Base-by-base conservation (phyloP, 805 yeast species). In the Saturnispora sanitii region DNA sequence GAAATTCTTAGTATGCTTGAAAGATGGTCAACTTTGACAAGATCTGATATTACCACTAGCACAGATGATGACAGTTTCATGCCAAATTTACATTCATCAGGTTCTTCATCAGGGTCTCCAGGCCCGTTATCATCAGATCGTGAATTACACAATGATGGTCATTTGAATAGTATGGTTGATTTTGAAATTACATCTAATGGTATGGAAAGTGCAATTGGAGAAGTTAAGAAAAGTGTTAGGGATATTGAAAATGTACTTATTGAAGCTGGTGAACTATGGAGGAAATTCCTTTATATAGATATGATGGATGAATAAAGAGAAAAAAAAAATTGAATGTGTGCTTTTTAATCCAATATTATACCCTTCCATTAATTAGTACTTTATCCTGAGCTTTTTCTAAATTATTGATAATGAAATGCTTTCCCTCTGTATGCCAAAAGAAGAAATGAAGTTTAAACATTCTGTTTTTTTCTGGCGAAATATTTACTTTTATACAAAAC, bases 251-350 rank as follows among this genome's bases (percentile, higher is more conserved):
- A 79, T 48, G 69, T 85, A 22, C 68, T 84, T 33, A 63, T 66
- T 41, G 88, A 80, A 56, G 88, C 94, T 2, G 94, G 95, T 25
- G 94, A 85, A 53, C 66, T 82, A 33, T 85, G 94, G 94, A 67
- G 95, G 48, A 80, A 77, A 51, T 83, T 90, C 84, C 62, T 82
- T 30, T 83, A 76, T 68, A 61, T 65, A 43, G 82, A 77, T 54
- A 62, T 71, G 49, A 66, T 70, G 50, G 81, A 75, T 16, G 60
- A 64, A 12, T 42, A 38, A 33, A 2, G 47, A 38, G 26, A 34
- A 11, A 25, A 8, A 21, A 13, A 20, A 7, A 20, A 28, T 13
- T 13, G 31, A n/a, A 8, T 12, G 9, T 28, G 6, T 28, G 15
- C 12, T 6, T 13, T 12, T 13, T 28, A 12, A 12, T 25, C 27